Evolutionary conservation across 768 basidiomycete species (phyloP), one percentile per base, ranked within the genome.

Genomic region (Podaxis mareebaensis): DNA sequence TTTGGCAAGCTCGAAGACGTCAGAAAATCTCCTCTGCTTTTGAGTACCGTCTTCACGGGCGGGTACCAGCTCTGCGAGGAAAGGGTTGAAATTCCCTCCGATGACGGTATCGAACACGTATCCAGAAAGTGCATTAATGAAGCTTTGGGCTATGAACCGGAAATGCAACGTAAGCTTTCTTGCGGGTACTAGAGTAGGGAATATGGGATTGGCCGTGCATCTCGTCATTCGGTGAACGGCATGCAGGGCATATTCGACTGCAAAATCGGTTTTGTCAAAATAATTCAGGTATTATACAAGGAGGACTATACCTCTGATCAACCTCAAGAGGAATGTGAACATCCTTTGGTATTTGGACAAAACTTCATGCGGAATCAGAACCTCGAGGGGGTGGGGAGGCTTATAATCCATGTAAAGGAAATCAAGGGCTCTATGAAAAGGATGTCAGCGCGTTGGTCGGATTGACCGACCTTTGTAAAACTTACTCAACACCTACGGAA

Each of bases 321-420:
- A 77, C 33, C 93, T 83, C 38, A 96, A 77, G 53, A 94, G 82
- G 68, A 95, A 88, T 0, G 90, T 82, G 72, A 95, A 94, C 65
- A 95, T 78, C 44, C 91, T 80, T 66, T 95, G 92, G 70, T 96
- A 96, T 71, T 95, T 96, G 4, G 84, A 87, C n/a, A 95, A 74
- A 36, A 91, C 82, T 4, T 84, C 79, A 0, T 84, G 78, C 2
- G 92, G 86, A 36, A 96, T 89, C 10, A 96, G 71, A 11, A 88
- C 81, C 52, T 87, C 85, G 42, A 96, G 76, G 0, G 93, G 85
- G n/a, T 81, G 80, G 1, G 93, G 92, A n/a, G 92, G 89, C 68
- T 90, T 90, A 73, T 96, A 96, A 66, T 94, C 87, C 78, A 96
- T 87, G 70, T 92, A 93, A 13, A 96, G 76, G 71, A 96, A 96